A percentile compares a stretch with the other conserved stretches of the same genome.
Conservation (phyloP, 2,329 filamentous ascomycete species). For the Ophiostoma sp. region DNA sequence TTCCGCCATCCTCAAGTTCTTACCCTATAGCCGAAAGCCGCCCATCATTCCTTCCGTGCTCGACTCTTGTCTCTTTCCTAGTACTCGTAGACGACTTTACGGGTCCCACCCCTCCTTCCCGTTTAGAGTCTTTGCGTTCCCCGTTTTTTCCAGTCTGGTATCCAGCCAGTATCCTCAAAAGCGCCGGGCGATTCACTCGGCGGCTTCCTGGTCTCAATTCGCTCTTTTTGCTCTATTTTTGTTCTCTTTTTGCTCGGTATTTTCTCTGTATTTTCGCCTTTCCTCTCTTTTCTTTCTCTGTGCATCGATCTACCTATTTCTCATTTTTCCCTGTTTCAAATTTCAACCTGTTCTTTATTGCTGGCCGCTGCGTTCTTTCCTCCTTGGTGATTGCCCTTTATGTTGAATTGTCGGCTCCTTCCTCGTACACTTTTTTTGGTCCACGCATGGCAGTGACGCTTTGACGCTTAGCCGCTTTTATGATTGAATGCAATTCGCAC, state of each 20-base stretch:
- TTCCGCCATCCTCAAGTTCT: no score
- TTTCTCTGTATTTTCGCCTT: no score
- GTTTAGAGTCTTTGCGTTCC: neutral
- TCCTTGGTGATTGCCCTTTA: neutral
- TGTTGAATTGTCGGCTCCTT: slow-evolving; percentile 2
- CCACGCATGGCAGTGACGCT: neutral
- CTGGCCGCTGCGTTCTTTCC: neutral
- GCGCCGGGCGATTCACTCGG: neutral
- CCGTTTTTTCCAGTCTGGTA: neutral
- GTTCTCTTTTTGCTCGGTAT: neutral
- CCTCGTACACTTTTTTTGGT: neutral
- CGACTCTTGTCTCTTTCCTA: neutral
- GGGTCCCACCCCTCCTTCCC: slow-evolving; percentile 9
- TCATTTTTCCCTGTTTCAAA: neutral
- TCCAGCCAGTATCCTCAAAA: neutral
- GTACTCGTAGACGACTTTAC: neutral
- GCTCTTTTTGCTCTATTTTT: neutral
- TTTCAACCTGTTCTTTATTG: neutral
- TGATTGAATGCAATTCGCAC: neutral
- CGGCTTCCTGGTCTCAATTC: neutral
- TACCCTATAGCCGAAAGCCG: neutral
- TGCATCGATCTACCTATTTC: neutral
- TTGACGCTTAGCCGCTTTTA: neutral
- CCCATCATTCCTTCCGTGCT: neutral
- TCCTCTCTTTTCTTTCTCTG: neutral